phyloP scores from a whole-genome alignment of 2,329 filamentous ascomycete species.

The Aspergillus candidus region DNA sequence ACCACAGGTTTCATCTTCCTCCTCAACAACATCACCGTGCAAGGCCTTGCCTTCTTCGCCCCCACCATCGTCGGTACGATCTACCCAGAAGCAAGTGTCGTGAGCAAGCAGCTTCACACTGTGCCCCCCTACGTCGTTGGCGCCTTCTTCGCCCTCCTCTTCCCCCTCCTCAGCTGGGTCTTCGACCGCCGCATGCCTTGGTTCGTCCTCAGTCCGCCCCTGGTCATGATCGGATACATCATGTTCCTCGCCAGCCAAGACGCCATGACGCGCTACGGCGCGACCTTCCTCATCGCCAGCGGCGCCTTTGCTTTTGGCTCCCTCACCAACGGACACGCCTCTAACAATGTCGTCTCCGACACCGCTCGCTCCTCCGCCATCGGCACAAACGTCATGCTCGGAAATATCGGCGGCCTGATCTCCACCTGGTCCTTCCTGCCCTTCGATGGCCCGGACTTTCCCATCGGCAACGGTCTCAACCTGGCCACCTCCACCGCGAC shows the following conservation, averaged over 20 bases:
- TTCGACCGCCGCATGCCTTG: slow-evolving; percentile 56
- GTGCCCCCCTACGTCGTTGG: slow-evolving; percentile 66
- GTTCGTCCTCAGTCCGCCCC: slow-evolving; percentile 53
- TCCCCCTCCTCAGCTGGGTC: slow-evolving; percentile 58
- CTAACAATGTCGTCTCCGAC: slow-evolving; percentile 66
- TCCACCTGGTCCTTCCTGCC: slow-evolving; percentile 61
- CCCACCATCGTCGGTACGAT: slow-evolving; percentile 66
- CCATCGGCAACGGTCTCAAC: slow-evolving; percentile 66
- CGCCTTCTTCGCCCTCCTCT: slow-evolving; percentile 57
- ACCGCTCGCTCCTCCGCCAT: slow-evolving; percentile 63
- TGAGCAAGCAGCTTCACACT: slow-evolving; percentile 63
- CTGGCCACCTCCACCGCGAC: slow-evolving; percentile 55
- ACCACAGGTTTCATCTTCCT: slow-evolving; percentile 55
- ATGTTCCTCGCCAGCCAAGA: slow-evolving; percentile 59
- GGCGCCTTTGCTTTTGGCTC: slow-evolving; percentile 60
- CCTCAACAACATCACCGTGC: slow-evolving; percentile 64
- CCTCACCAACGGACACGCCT: slow-evolving; percentile 60
- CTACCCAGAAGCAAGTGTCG: slow-evolving; percentile 52
- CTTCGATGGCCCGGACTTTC: slow-evolving; percentile 59
- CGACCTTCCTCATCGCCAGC: slow-evolving; percentile 62
- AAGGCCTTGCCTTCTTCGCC: slow-evolving; percentile 63
- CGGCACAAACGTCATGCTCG: slow-evolving; percentile 63
- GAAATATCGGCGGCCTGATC: slow-evolving; percentile 64
- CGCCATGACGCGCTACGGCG: slow-evolving; percentile 56
- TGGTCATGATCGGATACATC: slow-evolving; percentile 64